Evolutionary conservation across 108 stramenopile species (phyloP).

Genomic region (Schizochytrium sp.): DNA sequence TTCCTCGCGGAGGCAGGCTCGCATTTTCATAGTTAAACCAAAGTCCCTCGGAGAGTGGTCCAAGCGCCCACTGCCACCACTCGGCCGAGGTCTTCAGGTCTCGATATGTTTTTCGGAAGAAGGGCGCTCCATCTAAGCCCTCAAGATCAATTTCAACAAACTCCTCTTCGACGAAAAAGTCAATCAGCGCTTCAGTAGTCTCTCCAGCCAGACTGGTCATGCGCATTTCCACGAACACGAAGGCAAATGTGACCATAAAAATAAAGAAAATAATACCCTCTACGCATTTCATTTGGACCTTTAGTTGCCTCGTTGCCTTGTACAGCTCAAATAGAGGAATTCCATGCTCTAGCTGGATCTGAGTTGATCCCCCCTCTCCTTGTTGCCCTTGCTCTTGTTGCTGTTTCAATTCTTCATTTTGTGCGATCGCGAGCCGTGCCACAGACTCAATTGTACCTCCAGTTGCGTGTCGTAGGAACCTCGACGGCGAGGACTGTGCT

Average conservation of each 20-base stretch:
- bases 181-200: slow-evolving; percentile 5
- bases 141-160: background rate
- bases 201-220: slow-evolving; percentile 1
- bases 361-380: too few species aligned
- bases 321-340: slow-evolving; percentile 50
- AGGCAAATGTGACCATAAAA: background rate
- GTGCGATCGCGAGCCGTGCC: too few species aligned
- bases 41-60: background rate
- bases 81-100: slow-evolving; percentile 20
- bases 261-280: background rate
- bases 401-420: too few species aligned
- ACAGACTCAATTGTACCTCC: too few species aligned
- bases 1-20: background rate
- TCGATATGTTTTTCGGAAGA: slow-evolving; percentile 24
- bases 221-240: background rate
- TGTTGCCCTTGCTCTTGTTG: too few species aligned
- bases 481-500: too few species aligned
- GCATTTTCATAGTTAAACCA: background rate
- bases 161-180: slow-evolving; percentile 52
- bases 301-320: slow-evolving; percentile 28
- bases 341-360: background rate
- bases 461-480: too few species aligned
- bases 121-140: slow-evolving; percentile 22
- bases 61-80: slow-evolving; percentile 61
- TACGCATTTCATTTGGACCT: background rate